Evolutionary conservation across 345 rosid genomes (phyloP), one percentile per base, ranked within the genome.

Genomic region (Sonneratia caseolaris): DNA sequence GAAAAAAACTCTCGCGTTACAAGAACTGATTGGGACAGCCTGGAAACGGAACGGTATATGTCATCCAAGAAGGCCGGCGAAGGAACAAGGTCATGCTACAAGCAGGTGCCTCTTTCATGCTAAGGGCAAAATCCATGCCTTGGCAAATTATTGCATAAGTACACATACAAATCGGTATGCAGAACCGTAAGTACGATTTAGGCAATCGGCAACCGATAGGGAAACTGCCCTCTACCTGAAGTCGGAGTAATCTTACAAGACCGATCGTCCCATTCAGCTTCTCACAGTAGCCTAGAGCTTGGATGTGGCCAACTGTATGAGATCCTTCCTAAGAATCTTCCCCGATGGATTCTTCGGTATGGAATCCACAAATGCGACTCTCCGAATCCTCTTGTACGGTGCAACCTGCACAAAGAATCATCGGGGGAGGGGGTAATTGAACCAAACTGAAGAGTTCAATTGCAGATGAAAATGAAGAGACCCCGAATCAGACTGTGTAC

Each of bases 261-360:
- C 14, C 32, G 56, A 22, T 43, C 18, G 7, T 42, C 37, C 22
- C 35, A n/a, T 18, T 38, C 68, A 8, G 24, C 53, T 15, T 16
- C 43, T 18, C 3, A 37, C 24, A 37, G 9, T 2, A 3, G 42
- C 42, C 86, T 78, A 93, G 5, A 93, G 85, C 76, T 87, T 93
- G 68, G 97, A 91, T 71, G 85, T 82, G 14, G 97, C 96, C 2
- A 86, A 80, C 84, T 84, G 86, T 59, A 91, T 89, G 56, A 93
- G 85, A 77, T 93, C 97, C 76, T 87, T 93, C 74, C 98, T 82
- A 14, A 91, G 92, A 65, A 85, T 88, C 79, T 93, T 93, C 66
- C 97, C 98, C 0, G 97, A 89, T 13, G 88, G 84, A 75, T 84
- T 91, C 78, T 87, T 93, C 7, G 96, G 98, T 35, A 93, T 77